Evolutionary conservation across 306 rosid species (phyloP), one percentile per base, ranked within the genome.

Genomic region (Sechiopsis laciniata): DNA sequence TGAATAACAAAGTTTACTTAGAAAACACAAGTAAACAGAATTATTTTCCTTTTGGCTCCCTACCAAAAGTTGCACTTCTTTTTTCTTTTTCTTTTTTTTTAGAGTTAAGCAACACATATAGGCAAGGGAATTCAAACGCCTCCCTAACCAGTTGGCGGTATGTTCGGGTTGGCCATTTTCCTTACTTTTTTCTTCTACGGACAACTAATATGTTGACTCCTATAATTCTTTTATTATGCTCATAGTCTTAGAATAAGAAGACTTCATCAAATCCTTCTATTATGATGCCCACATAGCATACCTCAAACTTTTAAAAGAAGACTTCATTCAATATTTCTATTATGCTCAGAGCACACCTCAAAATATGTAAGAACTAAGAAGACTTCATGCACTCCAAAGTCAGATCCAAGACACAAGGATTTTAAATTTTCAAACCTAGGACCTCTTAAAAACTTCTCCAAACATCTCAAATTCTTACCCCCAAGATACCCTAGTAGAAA

Each of bases 401-500:
- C 65, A 6, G 40, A 22, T 59, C n/a, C 13, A 15, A 11, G 4
- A 12, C 42, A 15, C 42, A 15, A 15, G 48, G 21, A 62, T 62
- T 62, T 62, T 1, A 32, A 29, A 32, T 15, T 62, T 62, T 32
- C 68, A 15, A 32, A 60, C 42, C 45, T 6, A 60, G 45, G 4
- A 60, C 19, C 20, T 26, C 13, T 26, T 26, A 26, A 35, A 60
- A 9, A 29, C 66, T 26, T 60, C 66, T 13, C 11, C 66, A 14
- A 21, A 21, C 32, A 21, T 20, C 16, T 57, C 16, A 21, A 29
- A 65, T 19, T 10, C 69, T 7, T 16, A 55, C 24, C 22, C 7
- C 59, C 60, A 55, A 19, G 60, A 19, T 55, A 63, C 51, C 8
- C n/a, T 26, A 60, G 66, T 19, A 65, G 40, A 45, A 67, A 46